These are phyloP conservation scores for Botryotinia globosa DNA, from an alignment of 2,329 filamentous ascomycete species.

Conservation along the genomic window DNA sequence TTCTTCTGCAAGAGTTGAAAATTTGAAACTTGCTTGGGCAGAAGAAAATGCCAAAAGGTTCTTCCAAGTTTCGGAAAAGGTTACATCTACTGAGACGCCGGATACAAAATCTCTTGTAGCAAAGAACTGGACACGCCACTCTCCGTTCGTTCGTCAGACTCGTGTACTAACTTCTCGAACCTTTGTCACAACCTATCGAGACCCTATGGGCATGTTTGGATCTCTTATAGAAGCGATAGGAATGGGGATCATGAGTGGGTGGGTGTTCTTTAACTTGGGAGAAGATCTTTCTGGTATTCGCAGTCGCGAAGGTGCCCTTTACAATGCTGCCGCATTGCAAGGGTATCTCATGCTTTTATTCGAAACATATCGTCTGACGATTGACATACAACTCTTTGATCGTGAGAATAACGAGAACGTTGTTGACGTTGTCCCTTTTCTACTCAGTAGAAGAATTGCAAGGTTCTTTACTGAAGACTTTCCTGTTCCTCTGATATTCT, in stretches of 20 bases:
- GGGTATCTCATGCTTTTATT: slow-evolving; percentile 75
- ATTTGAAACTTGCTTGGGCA: slow-evolving; percentile 61
- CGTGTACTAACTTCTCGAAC: slow-evolving; percentile 66
- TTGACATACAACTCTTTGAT: slow-evolving; percentile 74
- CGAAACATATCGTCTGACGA: slow-evolving; percentile 70
- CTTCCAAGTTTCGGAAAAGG: slow-evolving; percentile 25
- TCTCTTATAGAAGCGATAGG: slow-evolving; percentile 66
- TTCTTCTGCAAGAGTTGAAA: slow-evolving; percentile 58
- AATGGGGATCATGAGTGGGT: slow-evolving; percentile 71
- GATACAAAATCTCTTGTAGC: background rate
- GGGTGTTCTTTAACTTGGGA: slow-evolving; percentile 66
- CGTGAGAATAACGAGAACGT: slow-evolving; percentile 72
- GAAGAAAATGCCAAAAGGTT: slow-evolving; percentile 35
- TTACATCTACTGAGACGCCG: background rate
- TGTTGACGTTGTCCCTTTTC: slow-evolving; percentile 65
- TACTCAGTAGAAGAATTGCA: slow-evolving; percentile 67
- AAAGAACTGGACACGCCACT: slow-evolving; percentile 42
- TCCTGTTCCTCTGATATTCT: slow-evolving; percentile 68
- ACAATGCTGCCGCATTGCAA: slow-evolving; percentile 68
- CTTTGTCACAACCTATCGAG: slow-evolving; percentile 69
- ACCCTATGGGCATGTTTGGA: slow-evolving; percentile 72
- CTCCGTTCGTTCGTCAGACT: slow-evolving; percentile 60
- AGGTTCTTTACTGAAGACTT: slow-evolving; percentile 69
- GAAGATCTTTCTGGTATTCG: slow-evolving; percentile 68
- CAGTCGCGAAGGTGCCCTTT: slow-evolving; percentile 69